Evolutionary conservation across 1,139 yeast species (phyloP).

Genomic region (Pichia sp.): DNA sequence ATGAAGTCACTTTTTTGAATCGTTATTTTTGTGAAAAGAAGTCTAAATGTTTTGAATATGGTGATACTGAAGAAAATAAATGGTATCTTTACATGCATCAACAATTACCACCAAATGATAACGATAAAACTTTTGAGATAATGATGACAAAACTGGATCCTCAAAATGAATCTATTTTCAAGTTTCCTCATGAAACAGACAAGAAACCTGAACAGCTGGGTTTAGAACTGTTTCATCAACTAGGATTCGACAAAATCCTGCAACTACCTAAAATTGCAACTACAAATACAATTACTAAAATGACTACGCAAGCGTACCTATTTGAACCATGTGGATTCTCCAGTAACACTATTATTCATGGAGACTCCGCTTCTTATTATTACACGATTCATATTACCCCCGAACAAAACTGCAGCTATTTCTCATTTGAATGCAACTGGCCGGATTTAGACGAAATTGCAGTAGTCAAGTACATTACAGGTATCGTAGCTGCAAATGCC

Average conservation of each 20-base stretch:
- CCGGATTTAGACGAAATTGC: no score
- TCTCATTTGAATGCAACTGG: conserved; percentile 80
- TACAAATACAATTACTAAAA: conserved; percentile 81
- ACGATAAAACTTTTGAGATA: conserved; percentile 79
- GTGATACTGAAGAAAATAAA: conserved; percentile 39
- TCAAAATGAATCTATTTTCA: no score
- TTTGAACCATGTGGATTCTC: conserved; percentile 97
- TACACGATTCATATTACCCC: conserved; percentile 88
- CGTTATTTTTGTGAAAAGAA: conserved; percentile 49
- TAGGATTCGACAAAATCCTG: no score
- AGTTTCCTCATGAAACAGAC: no score
- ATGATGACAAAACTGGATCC: conserved; percentile 77
- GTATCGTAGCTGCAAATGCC: no score
- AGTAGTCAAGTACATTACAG: no score
- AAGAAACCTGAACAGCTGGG: no score
- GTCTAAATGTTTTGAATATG: conserved; percentile 43
- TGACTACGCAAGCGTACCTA: conserved; percentile 81
- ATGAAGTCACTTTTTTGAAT: conserved; percentile 67
- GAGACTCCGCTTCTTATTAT: conserved; percentile 47
- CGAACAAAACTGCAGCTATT: conserved; percentile 90
- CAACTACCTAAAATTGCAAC: not conserved
- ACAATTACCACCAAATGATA: not conserved
- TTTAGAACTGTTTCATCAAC: no score
- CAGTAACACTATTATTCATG: conserved; percentile 65
- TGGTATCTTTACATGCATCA: conserved; percentile 73